These are phyloP conservation scores for Russula griseocarnosa DNA, from an alignment of 768 basidiomycete genomes.

Conservation along the genomic window DNA sequence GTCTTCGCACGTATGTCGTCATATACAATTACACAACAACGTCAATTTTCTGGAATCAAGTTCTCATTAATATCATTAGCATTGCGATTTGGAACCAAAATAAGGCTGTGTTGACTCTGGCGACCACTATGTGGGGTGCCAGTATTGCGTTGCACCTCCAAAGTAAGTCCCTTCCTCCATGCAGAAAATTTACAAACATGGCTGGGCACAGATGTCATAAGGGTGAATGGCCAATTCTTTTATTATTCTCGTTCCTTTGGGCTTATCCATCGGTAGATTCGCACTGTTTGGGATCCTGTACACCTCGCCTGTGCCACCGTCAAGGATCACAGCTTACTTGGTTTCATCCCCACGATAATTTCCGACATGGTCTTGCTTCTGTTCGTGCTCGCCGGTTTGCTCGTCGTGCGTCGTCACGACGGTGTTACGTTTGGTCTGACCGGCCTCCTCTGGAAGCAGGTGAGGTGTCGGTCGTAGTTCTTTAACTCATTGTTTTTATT, in stretches of 20 bases:
- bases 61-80: neutral
- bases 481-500: neutral
- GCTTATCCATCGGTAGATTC: neutral
- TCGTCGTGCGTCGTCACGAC: neutral
- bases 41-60: neutral
- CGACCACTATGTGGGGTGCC: neutral
- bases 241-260: neutral
- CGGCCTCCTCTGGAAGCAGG: neutral
- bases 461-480: neutral
- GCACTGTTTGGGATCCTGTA: neutral
- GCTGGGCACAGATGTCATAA: neutral
- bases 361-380: conserved; percentile 2
- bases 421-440: neutral
- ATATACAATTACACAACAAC: neutral
- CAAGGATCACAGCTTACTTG: neutral
- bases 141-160: neutral
- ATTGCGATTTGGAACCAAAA: conserved; percentile 10
- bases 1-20: conserved; percentile 8
- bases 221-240: neutral
- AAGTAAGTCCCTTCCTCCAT: neutral
- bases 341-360: neutral
- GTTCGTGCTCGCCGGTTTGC: conserved; percentile 8
- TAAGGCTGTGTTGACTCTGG: neutral
- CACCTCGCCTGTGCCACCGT: neutral
- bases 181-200: neutral